Evolutionary conservation across 2,329 filamentous ascomycete genomes (phyloP).

Genomic region (Botrytis aclada): DNA sequence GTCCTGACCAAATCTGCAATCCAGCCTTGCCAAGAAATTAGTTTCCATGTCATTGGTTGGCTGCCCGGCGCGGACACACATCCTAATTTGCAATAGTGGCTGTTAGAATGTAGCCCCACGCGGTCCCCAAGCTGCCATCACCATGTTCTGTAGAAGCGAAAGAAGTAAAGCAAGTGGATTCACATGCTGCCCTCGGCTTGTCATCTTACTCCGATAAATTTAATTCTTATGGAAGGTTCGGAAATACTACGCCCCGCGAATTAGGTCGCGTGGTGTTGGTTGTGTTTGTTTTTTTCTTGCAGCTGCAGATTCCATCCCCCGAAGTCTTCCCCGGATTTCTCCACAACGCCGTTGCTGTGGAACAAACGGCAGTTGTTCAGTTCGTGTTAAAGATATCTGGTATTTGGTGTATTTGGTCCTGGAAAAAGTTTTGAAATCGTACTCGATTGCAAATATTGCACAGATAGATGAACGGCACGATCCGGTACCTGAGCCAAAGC

Average conservation of each 20-base stretch:
- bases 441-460: background rate
- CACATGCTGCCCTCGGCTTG: background rate
- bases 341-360: background rate
- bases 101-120: background rate
- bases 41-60: background rate
- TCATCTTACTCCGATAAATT: background rate
- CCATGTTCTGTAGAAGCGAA: background rate
- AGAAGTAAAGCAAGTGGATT: background rate
- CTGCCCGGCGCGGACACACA: background rate
- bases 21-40: background rate
- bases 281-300: background rate
- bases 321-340: slow-evolving; percentile 11
- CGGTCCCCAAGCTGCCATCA: background rate
- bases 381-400: background rate
- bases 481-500: background rate
- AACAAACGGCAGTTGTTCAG: background rate
- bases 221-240: background rate
- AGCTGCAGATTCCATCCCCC: background rate
- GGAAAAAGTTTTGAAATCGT: background rate
- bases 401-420: background rate
- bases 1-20: background rate
- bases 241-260: background rate
- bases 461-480: background rate
- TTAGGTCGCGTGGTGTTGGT: background rate
- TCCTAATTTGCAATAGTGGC: background rate